Base-by-base conservation (phyloP, 2,329 filamentous ascomycete species). In the Chrysoporthe deuterocubensis region DNA sequence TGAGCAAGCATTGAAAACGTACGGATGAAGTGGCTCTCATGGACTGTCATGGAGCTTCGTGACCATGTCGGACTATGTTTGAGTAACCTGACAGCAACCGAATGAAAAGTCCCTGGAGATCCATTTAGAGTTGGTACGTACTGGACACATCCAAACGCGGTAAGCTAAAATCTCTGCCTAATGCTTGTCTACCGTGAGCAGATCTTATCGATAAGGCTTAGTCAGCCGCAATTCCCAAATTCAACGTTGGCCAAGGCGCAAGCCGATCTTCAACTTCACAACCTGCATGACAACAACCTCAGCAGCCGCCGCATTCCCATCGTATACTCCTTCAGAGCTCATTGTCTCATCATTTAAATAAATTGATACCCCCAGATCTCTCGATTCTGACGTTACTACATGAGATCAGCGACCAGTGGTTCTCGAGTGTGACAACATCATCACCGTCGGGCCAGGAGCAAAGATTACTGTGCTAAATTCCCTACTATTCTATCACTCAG, bases 141-240 rank as follows among this genome's bases (percentile, higher is more conserved):
- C 26, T 26, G 26, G 26, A 26, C 26, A 26, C 26, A 26, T 26
- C 26, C 46, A 48, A 9, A 21, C 44, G n/a, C 7, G 46, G 46
- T n/a, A 18, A n/a, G 5, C 44, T 48, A n/a, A 48, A 21, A 48
- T 9, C 44, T n/a, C 16, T 48, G 16, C 16, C 21, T 5, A 21
- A 21, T 11, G 26, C 21, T 2, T 14, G 5, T n/a, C 44, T 46
- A 26, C 7, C 48, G 9, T 52, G 21, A 13, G 21, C 5, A 26
- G 26, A 2, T 34, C 16, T 61, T 61, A 64, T 64, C 62, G 62
- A 64, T 64, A 64, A 64, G 3, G 40, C 62, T 64, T 37, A 64
- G 46, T 56, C 59, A 61, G 21, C 57, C n/a, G 44, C 2, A 44
- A 44, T 60, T 58, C 13, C 59, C 42, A 48, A 37, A 37, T 37